phyloP scores from a whole-genome alignment of 805 yeast species.

The Candida anglica region DNA sequence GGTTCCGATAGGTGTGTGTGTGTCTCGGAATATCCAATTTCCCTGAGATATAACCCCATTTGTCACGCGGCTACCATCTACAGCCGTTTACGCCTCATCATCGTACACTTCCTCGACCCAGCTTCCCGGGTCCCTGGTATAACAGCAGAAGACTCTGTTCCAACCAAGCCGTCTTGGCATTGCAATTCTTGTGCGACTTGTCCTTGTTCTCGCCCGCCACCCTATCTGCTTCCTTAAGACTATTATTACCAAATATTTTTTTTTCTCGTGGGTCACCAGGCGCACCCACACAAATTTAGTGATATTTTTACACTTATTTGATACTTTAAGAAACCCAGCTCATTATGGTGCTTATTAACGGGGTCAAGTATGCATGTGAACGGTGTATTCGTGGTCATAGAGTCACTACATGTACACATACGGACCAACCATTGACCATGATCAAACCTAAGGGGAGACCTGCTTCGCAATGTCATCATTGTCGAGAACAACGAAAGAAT shows the following conservation, averaged over 20 bases:
- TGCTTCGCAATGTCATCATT: slow-evolving; percentile 84
- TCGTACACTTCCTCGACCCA: no score
- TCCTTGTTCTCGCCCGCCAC: background rate
- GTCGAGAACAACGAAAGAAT: slow-evolving; percentile 68
- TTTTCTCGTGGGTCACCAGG: background rate
- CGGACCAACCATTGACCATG: slow-evolving; percentile 85
- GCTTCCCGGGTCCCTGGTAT: no score
- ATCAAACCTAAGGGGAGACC: slow-evolving; percentile 98
- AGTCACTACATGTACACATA: slow-evolving; percentile 89
- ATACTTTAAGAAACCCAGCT: background rate
- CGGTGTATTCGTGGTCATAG: slow-evolving; percentile 95
- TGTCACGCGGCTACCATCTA: no score
- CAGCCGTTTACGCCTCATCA: no score
- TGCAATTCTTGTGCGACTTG: background rate
- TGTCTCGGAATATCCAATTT: no score
- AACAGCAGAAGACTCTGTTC: no score
- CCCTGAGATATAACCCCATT: no score
- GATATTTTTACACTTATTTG: no score
- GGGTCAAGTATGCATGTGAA: slow-evolving; percentile 94
- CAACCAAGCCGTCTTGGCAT: background rate
- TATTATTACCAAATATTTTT: background rate
- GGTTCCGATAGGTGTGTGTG: no score
- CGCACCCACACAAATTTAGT: background rate
- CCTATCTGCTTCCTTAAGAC: background rate
- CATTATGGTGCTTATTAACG: slow-evolving; percentile 82